phyloP scores from a whole-genome alignment of 1,139 yeast genomes.

The Yamadazyma triangularis region DNA sequence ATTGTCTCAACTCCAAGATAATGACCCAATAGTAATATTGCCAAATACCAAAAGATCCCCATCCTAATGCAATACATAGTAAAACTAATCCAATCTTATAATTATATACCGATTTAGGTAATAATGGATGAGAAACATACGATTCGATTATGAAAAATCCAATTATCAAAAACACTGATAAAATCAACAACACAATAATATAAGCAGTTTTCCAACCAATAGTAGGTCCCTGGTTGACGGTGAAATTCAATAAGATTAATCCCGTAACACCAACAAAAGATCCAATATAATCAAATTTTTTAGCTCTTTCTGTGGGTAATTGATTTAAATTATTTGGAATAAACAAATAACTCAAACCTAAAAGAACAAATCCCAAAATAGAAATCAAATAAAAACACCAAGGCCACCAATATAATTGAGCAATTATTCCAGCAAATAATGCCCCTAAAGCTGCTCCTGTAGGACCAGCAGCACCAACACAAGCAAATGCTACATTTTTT shows the following conservation, averaged over 20 bases:
- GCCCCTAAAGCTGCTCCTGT: slow-evolving; percentile 50
- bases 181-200: slow-evolving; percentile 38
- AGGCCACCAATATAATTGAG: slow-evolving; percentile 44
- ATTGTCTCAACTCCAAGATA: slow-evolving; percentile 39
- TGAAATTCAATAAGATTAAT: slow-evolving; percentile 44
- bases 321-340: slow-evolving; percentile 26
- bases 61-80: slow-evolving; percentile 39
- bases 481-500: slow-evolving; percentile 47
- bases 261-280: slow-evolving; percentile 45
- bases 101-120: slow-evolving; percentile 42
- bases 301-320: slow-evolving; percentile 4
- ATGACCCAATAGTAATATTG: slow-evolving; percentile 40
- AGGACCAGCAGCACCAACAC: slow-evolving; percentile 54
- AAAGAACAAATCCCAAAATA: slow-evolving; percentile 28
- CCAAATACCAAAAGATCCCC: slow-evolving; percentile 61
- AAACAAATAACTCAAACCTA: slow-evolving; percentile 20
- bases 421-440: slow-evolving; percentile 44
- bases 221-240: slow-evolving; percentile 53
- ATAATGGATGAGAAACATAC: slow-evolving; percentile 32
- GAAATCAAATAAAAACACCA: slow-evolving; percentile 49
- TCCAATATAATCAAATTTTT: slow-evolving; percentile 41
- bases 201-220: slow-evolving; percentile 47
- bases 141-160: slow-evolving; percentile 29
- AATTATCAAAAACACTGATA: slow-evolving; percentile 33
- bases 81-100: slow-evolving; percentile 33